phyloP scores from a whole-genome alignment of 371 early-diverging fungal species.

The Mortierella sp. region DNA sequence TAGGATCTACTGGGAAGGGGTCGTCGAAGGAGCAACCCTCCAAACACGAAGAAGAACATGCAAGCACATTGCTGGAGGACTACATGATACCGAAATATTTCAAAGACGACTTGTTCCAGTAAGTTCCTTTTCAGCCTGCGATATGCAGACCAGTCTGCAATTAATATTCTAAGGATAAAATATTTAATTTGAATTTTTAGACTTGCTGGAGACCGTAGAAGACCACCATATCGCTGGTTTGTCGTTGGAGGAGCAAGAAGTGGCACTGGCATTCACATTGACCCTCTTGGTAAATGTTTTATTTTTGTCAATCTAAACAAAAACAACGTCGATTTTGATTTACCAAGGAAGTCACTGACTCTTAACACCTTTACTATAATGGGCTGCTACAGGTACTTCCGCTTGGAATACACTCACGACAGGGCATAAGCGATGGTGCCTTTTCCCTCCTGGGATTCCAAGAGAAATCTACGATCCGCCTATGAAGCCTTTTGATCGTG shows the following conservation, averaged over 20 bases:
- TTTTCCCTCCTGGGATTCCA: slow-evolving; percentile 78
- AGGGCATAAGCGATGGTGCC: slow-evolving; percentile 80
- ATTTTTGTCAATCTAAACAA: not conserved
- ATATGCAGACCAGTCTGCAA: too few relatives aligned
- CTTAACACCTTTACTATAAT: too few relatives aligned
- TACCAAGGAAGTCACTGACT: not conserved
- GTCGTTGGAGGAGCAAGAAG: slow-evolving; percentile 75
- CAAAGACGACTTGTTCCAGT: slow-evolving; percentile 78
- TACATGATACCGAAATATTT: slow-evolving; percentile 82
- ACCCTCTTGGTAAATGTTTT: slow-evolving; percentile 63
- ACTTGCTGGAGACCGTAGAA: slow-evolving; percentile 69
- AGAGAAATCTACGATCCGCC: slow-evolving; percentile 69
- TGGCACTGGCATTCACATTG: slow-evolving; percentile 77
- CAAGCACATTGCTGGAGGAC: slow-evolving; percentile 69
- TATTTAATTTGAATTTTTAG: too few relatives aligned
- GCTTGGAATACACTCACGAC: slow-evolving; percentile 76
- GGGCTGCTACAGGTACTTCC: slow-evolving; percentile 61
- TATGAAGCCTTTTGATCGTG: slow-evolving; percentile 76
- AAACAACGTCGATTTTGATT: not conserved
- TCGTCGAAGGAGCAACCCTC: slow-evolving; percentile 15
- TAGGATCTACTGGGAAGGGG: not conserved
- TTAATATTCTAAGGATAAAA: too few relatives aligned
- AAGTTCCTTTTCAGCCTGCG: slow-evolving; percentile 5
- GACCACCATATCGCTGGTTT: slow-evolving; percentile 78
- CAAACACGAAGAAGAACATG: slow-evolving; percentile 50